Evolutionary conservation across 139 green algal genomes (phyloP), one percentile per base, ranked within the genome.

Genomic region (Coelastrella sp.): DNA sequence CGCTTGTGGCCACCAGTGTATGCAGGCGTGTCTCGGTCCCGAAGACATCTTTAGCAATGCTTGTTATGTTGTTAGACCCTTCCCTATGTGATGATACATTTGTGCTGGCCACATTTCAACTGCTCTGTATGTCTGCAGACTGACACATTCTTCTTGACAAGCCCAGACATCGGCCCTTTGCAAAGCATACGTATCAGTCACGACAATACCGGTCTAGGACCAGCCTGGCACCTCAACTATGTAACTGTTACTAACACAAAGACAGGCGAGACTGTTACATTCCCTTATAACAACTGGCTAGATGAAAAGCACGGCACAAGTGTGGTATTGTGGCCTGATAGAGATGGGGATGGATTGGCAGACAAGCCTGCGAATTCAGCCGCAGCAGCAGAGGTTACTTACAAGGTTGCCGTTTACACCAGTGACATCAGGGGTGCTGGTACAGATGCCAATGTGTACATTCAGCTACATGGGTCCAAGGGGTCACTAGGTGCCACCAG

Each of bases 121-220:
- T 90, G 79, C 79, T 75, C 65, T 57, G 47, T 68, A 5, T 86
- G 11, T 58, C 20, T 71, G 19, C 88, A 95, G 90, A 85, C 89
- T 7, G 93, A 95, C 73, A 95, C 92, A 2, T 95, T 95, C 90
- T 94, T 95, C 91, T 73, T 95, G 16, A 85, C 89, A 22, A 90
- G 77, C 17, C 91, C 91, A 0, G 92, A 95, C 81, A 88, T 95
- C 59, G 93, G 93, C 47, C 7, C 10, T 3, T 89, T 94, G 64
- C 79, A 95, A 7, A 93, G 79, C 17, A 79, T 94, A 59, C 89
- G 79, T 60, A 94, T 95, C 56, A 78, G 91, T 54, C 91, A 95
- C 10, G 90, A 95, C 79, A 93, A 93, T 89, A 85, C 60, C 32
- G 93, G 93, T 16, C 92, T 95, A 20, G 93, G 91, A 3, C 54